phyloP scores from a whole-genome alignment of 805 yeast genomes.

The Lipomyces oligophaga region DNA sequence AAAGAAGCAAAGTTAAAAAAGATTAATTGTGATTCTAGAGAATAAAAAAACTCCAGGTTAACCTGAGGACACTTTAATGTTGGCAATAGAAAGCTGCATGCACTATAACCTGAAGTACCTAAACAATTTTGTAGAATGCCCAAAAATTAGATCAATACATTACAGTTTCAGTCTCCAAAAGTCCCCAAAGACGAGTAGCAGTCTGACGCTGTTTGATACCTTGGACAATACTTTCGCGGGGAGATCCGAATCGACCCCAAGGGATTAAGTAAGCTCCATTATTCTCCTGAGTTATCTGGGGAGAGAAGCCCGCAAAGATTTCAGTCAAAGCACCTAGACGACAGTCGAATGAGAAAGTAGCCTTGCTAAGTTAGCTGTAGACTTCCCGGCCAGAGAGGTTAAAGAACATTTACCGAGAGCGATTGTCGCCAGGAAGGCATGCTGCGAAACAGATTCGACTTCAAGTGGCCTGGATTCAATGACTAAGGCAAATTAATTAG shows the following conservation, averaged over 20 bases:
- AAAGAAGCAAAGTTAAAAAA: no score
- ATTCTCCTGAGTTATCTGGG: slow-evolving; percentile 38
- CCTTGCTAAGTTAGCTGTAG: slow-evolving; percentile 1
- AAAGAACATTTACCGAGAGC: slow-evolving; percentile 6
- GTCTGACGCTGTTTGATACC: slow-evolving; percentile 18
- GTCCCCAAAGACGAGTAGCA: slow-evolving; percentile 22
- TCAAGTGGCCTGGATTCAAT: slow-evolving; percentile 26
- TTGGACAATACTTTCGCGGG: slow-evolving; percentile 14
- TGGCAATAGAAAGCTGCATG: no score
- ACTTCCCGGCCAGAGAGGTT: background rate
- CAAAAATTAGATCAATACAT: slow-evolving; percentile 9
- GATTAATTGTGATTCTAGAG: no score
- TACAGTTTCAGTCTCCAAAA: slow-evolving; percentile 15
- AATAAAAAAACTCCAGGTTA: no score
- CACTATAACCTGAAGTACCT: background rate
- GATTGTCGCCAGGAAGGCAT: slow-evolving; percentile 16
- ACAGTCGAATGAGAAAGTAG: slow-evolving; percentile 26
- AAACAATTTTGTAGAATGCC: background rate
- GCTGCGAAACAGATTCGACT: slow-evolving; percentile 16
- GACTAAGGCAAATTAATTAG: slow-evolving; percentile 5
- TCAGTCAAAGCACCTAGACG: slow-evolving; percentile 46
- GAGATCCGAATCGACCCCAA: slow-evolving; percentile 42
- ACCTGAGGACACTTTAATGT: no score
- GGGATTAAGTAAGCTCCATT: slow-evolving; percentile 43
- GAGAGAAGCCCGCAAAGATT: slow-evolving; percentile 44